Percentiles rank a stretch among this genome's conserved stretches.
Conservation (phyloP, 257 asterid genomes). For the Fraxinus cuspidata region DNA sequence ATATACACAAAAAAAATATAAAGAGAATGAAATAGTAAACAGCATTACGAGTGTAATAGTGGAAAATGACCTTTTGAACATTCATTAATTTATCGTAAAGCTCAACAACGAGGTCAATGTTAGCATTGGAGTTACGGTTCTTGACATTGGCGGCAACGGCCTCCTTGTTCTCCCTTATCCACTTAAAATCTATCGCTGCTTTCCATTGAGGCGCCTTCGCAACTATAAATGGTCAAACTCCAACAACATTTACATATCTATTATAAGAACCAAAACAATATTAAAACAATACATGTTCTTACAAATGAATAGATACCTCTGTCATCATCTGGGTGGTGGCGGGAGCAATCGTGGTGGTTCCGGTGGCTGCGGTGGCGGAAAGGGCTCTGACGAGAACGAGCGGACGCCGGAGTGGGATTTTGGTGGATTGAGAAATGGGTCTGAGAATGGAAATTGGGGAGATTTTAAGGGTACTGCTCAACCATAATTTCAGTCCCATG, state of each 20-base stretch:
- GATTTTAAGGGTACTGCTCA: conserved; percentile 37
- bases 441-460: conserved; percentile 33
- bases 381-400: conserved; percentile 50
- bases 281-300: background rate
- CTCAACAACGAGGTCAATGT: conserved; percentile 68
- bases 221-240: conserved; percentile 38
- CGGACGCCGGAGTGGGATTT: conserved; percentile 28
- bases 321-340: conserved; percentile 35
- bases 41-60: conserved; percentile 18
- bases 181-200: conserved; percentile 90
- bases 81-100: conserved; percentile 64
- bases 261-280: background rate
- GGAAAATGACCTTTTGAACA: conserved; percentile 75
- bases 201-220: conserved; percentile 79
- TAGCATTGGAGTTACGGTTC: conserved; percentile 71
- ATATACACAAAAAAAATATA: background rate
- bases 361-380: conserved; percentile 44
- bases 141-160: conserved; percentile 68
- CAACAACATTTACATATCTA: conserved; percentile 3
- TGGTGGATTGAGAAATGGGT: conserved; percentile 37
- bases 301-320: conserved; percentile 35
- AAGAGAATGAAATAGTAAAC: background rate
- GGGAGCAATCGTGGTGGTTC: conserved; percentile 22
- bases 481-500: conserved; percentile 51
- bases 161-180: conserved; percentile 90